Evolutionary conservation across 805 yeast genomes (phyloP).

Genomic region (Nakazawaea ambrosiae): DNA sequence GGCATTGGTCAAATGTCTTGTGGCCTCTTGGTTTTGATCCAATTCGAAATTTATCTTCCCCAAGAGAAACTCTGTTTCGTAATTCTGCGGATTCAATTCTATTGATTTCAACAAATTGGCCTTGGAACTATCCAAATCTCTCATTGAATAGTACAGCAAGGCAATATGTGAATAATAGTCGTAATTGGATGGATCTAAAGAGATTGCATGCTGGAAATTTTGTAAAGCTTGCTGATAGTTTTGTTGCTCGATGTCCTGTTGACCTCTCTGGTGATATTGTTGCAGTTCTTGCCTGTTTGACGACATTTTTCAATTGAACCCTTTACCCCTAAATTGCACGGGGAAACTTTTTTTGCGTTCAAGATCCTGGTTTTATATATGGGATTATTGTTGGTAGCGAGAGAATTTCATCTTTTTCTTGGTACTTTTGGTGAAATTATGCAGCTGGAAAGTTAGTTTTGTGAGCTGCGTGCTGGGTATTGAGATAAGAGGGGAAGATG

Average conservation of each 20-base stretch:
- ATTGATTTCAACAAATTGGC: not conserved
- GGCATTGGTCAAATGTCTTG: slow-evolving; percentile 1
- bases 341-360: no score
- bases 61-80: slow-evolving; percentile 3
- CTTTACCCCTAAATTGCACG: not conserved
- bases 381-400: no score
- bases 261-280: not conserved
- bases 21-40: not conserved
- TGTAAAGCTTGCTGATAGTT: not conserved
- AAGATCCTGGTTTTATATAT: no score
- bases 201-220: not conserved
- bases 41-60: slow-evolving; percentile 6
- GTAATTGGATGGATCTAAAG: slow-evolving; percentile 1
- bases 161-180: slow-evolving; percentile 2
- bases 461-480: no score
- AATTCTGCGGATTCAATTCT: not conserved
- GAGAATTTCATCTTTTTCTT: no score
- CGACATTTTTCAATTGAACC: slow-evolving; percentile 2
- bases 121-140: not conserved
- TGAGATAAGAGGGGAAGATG: no score
- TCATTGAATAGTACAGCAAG: not conserved
- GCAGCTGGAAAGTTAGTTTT: no score
- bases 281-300: slow-evolving; percentile 3
- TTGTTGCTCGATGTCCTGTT: not conserved
- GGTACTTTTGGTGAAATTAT: no score